These are phyloP conservation scores for Eutypella sp. DNA, from an alignment of 2,329 filamentous ascomycete species.

Conservation along the genomic window DNA sequence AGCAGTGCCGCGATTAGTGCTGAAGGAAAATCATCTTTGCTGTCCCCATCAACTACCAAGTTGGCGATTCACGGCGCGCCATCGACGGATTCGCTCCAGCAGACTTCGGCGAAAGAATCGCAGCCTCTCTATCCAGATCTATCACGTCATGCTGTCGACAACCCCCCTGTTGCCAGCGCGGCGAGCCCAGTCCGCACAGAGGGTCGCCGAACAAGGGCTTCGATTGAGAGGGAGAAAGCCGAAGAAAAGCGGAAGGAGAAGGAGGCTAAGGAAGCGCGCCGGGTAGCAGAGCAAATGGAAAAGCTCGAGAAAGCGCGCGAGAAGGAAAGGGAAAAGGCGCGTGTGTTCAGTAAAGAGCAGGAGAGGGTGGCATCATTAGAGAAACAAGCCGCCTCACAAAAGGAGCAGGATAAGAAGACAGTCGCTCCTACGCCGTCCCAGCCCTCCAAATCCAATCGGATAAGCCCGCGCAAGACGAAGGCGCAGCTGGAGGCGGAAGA, in stretches of 20 bases:
- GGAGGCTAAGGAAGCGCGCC: slow-evolving; percentile 56
- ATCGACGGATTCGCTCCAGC: slow-evolving; percentile 45
- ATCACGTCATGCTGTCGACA: slow-evolving; percentile 31
- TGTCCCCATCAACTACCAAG: slow-evolving; percentile 49
- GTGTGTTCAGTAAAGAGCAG: slow-evolving; percentile 53
- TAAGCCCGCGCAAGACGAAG: slow-evolving; percentile 49
- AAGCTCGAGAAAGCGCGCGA: slow-evolving; percentile 64
- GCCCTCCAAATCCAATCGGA: slow-evolving; percentile 39
- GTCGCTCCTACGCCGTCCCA: slow-evolving; percentile 32
- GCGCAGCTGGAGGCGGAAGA: slow-evolving; percentile 23
- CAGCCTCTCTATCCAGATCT: slow-evolving; percentile 43
- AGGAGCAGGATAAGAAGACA: slow-evolving; percentile 42
- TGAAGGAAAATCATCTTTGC: slow-evolving; percentile 53
- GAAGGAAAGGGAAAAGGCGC: slow-evolving; percentile 65
- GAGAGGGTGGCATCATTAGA: slow-evolving; percentile 50
- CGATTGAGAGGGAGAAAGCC: slow-evolving; percentile 52
- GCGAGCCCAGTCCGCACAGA: slow-evolving; percentile 40
- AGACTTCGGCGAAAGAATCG: slow-evolving; percentile 21
- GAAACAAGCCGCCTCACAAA: slow-evolving; percentile 47
- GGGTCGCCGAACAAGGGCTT: slow-evolving; percentile 50
- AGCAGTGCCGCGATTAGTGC: slow-evolving; percentile 65
- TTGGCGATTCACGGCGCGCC: slow-evolving; percentile 38
- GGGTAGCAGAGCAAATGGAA: slow-evolving; percentile 53
- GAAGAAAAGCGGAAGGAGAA: slow-evolving; percentile 61
- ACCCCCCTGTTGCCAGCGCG: slow-evolving; percentile 24